These are phyloP conservation scores for Reticulascus tulasneorum DNA, from an alignment of 2,329 filamentous ascomycete genomes.

Conservation along the genomic window DNA sequence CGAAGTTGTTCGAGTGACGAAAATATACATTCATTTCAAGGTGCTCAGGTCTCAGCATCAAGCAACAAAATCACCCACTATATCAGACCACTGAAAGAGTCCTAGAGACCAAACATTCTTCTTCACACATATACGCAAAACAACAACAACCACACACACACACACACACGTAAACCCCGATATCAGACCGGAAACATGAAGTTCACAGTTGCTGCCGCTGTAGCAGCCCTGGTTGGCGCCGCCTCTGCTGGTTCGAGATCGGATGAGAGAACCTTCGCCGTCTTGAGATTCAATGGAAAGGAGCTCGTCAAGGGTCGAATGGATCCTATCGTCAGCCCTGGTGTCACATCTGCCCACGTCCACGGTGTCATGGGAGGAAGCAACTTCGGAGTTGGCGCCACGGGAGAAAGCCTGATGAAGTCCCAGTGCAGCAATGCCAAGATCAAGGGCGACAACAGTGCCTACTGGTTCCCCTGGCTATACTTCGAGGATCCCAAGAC, in stretches of 20 bases:
- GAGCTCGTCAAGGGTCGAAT: slow-evolving; percentile 57
- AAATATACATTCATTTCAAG: slow-evolving; percentile 24
- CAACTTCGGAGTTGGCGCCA: slow-evolving; percentile 60
- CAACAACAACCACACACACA: background rate
- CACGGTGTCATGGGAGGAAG: slow-evolving; percentile 70
- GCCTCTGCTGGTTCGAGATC: slow-evolving; percentile 34
- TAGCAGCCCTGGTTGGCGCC: slow-evolving; percentile 33
- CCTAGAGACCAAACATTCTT: background rate
- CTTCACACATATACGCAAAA: background rate
- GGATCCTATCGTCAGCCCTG: slow-evolving; percentile 67
- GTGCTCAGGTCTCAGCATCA: slow-evolving; percentile 31
- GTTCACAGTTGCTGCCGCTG: slow-evolving; percentile 22
- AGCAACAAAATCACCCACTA: slow-evolving; percentile 4
- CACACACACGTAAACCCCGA: too few species aligned
- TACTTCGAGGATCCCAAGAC: slow-evolving; percentile 64
- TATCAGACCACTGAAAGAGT: slow-evolving; percentile 6
- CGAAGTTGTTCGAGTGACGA: slow-evolving; percentile 17
- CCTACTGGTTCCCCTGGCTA: slow-evolving; percentile 73
- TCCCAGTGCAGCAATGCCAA: slow-evolving; percentile 70
- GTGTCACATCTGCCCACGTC: slow-evolving; percentile 55
- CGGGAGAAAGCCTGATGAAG: slow-evolving; percentile 52
- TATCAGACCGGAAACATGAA: slow-evolving; percentile 28
- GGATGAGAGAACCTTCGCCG: slow-evolving; percentile 54
- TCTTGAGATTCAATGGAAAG: slow-evolving; percentile 67
- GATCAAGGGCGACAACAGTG: slow-evolving; percentile 64